Conservation (phyloP, 2,329 filamentous ascomycete genomes). For the Fusarium buxicola region DNA sequence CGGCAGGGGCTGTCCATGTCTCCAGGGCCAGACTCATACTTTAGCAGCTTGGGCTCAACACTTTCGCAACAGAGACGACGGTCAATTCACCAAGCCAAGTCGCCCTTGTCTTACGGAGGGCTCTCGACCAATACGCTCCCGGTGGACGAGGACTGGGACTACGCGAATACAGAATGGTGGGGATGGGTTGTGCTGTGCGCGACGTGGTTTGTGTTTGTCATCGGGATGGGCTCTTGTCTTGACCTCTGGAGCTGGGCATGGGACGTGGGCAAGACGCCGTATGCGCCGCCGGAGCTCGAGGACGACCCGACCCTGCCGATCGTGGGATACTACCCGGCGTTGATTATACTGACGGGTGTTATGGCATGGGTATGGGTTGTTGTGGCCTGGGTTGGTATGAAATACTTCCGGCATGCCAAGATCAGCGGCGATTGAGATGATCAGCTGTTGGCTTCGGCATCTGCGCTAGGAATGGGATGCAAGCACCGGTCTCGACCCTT, state of each 20-base stretch:
- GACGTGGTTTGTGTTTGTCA: constrained; percentile 96
- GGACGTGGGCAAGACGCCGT: constrained; percentile 96
- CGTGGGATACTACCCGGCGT: constrained; percentile 94
- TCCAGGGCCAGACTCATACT: constrained; percentile 74
- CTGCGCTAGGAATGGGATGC: constrained; percentile 15
- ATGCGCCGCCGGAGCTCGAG: constrained; percentile 93
- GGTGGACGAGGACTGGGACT: constrained; percentile 78
- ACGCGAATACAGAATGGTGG: constrained; percentile 97
- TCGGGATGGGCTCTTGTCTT: constrained; percentile 95
- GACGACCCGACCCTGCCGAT: constrained; percentile 96
- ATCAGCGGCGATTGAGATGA: constrained; percentile 71
- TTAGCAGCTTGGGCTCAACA: constrained; percentile 54
- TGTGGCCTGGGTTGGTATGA: constrained; percentile 98
- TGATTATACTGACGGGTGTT: constrained; percentile 91
- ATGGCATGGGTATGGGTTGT: constrained; percentile 99
- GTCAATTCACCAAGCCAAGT: constrained; percentile 66
- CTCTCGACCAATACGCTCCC: constrained; percentile 62
- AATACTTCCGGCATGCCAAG: constrained; percentile 98
- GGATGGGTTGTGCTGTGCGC: constrained; percentile 92
- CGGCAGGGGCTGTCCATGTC: constrained; percentile 59
- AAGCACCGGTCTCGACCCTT: constrained; percentile 8
- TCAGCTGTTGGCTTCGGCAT: background rate
- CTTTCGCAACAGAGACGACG: constrained; percentile 58
- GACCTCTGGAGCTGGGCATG: constrained; percentile 99
- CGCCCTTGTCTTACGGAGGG: constrained; percentile 68